A percentile compares a stretch with the other conserved stretches of the same genome.
These are phyloP conservation scores for Suhomyces coccinellae DNA, from an alignment of 1,139 yeast species.

Conservation along the genomic window DNA sequence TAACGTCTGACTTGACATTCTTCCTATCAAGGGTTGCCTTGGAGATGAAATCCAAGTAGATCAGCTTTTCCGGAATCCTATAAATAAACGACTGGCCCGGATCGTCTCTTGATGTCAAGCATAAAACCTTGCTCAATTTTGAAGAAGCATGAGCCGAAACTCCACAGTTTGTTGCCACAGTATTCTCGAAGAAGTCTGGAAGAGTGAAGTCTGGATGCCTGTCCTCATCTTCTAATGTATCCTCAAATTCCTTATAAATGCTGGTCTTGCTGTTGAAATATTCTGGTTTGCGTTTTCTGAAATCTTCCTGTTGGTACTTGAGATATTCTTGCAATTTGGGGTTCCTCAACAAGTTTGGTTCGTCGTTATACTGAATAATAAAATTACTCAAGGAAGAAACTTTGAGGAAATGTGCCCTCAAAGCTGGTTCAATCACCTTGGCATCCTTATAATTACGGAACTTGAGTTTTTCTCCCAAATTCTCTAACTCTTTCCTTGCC, in stretches of 20 bases:
- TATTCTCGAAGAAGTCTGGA: conserved; percentile 47
- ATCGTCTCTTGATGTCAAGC: conserved; percentile 31
- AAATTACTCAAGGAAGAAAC: conserved; percentile 55
- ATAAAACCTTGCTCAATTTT: conserved; percentile 37
- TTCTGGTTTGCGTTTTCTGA: conserved; percentile 25
- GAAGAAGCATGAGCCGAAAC: conserved; percentile 46
- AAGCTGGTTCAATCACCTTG: conserved; percentile 51
- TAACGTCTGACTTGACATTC: conserved; percentile 26
- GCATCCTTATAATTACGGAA: conserved; percentile 56
- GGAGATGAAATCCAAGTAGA: conserved; percentile 72
- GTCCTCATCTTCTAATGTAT: conserved; percentile 18
- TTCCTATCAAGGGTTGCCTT: conserved; percentile 29
- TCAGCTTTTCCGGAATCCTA: conserved; percentile 69
- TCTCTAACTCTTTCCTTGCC: conserved; percentile 11
- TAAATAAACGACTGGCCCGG: conserved; percentile 47
- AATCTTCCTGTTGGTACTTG: conserved; percentile 30
- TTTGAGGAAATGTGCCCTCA: conserved; percentile 36
- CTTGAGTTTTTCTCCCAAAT: conserved; percentile 14
- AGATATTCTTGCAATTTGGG: conserved; percentile 35
- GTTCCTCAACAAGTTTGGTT: conserved; percentile 47
- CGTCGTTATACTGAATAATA: conserved; percentile 63
- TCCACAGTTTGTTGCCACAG: conserved; percentile 38
- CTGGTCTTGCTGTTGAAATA: conserved; percentile 19
- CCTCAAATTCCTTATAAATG: conserved; percentile 9
- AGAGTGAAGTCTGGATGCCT: conserved; percentile 30